Evolutionary conservation across 306 rosid species (phyloP).

Genomic region (Fragaria ananassa): DNA sequence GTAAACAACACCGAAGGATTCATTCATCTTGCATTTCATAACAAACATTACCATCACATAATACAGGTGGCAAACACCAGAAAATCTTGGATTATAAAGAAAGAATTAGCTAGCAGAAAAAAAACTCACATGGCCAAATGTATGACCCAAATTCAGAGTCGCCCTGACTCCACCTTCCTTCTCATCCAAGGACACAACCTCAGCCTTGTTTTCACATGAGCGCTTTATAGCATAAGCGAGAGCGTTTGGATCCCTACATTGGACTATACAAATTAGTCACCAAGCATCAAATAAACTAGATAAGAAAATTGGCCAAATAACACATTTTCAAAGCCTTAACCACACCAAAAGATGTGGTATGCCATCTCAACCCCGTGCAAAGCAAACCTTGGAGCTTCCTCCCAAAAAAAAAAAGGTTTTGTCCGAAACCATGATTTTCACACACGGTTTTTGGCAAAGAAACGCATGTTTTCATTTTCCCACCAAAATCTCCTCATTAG

Average conservation of each 20-base stretch:
- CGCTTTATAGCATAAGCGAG: slow-evolving; percentile 88
- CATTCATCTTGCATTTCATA: slow-evolving; percentile 11
- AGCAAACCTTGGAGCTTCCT: too few species aligned
- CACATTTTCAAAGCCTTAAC: not conserved
- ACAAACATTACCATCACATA: not conserved
- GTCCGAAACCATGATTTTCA: too few species aligned
- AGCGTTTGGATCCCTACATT: slow-evolving; percentile 73
- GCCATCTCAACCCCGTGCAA: too few species aligned
- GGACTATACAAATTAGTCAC: slow-evolving; percentile 3
- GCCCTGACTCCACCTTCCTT: slow-evolving; percentile 97
- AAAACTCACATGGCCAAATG: slow-evolving; percentile 89
- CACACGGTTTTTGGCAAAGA: too few species aligned
- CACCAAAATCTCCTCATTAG: too few species aligned
- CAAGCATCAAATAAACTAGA: slow-evolving; percentile 8
- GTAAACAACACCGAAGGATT: slow-evolving; percentile 17
- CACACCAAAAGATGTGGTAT: too few species aligned
- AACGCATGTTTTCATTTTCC: too few species aligned
- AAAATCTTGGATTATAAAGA: not conserved
- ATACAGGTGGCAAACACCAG: not conserved
- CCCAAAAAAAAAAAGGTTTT: too few species aligned
- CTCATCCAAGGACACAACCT: slow-evolving; percentile 91
- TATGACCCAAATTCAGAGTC: slow-evolving; percentile 91
- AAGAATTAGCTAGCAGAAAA: slow-evolving; percentile 1
- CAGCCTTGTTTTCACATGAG: slow-evolving; percentile 94
- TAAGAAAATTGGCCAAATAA: not conserved